Evolutionary conservation across 2,329 filamentous ascomycete species (phyloP).

Genomic region (Dothistroma pini): DNA sequence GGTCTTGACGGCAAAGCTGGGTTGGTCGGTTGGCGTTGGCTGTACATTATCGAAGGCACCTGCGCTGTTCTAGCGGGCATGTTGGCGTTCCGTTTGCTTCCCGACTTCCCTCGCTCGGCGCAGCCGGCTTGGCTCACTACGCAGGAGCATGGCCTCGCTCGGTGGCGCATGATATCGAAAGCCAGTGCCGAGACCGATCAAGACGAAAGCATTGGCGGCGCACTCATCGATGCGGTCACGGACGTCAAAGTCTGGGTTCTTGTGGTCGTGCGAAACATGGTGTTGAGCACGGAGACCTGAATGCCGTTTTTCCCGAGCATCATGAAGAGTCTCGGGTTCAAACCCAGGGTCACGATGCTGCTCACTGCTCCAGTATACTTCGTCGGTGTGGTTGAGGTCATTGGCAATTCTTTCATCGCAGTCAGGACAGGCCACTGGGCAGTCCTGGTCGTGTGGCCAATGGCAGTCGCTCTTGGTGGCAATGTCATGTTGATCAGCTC

Average conservation of each 20-base stretch:
- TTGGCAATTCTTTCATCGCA: constrained; percentile 2
- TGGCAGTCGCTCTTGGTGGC: constrained; percentile 4
- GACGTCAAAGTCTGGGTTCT: constrained; percentile 4
- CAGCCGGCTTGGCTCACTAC: constrained; percentile 3
- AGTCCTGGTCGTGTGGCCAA: constrained; percentile 2
- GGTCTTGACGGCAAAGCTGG: constrained; percentile 3
- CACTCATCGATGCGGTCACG: constrained; percentile 3
- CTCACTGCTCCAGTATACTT: constrained; percentile 8
- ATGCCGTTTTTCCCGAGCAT: constrained; percentile 10
- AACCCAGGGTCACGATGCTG: not conserved
- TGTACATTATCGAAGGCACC: constrained; percentile 9
- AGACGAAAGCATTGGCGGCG: not conserved
- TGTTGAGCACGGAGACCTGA: constrained; percentile 5
- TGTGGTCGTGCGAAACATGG: constrained; percentile 3
- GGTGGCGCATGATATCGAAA: constrained; percentile 4
- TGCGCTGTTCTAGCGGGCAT: constrained; percentile 4
- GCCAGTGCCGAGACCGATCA: constrained; percentile 7
- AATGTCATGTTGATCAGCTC: constrained; percentile 7
- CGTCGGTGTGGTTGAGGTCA: constrained; percentile 1
- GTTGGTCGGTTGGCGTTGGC: constrained; percentile 9
- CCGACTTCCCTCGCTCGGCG: constrained; percentile 1
- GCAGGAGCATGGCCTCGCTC: constrained; percentile 5
- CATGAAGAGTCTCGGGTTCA: constrained; percentile 5
- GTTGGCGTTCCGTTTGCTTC: constrained; percentile 5
- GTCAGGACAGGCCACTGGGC: not conserved